Percentiles rank a stretch among this genome's conserved stretches.
Conservation (phyloP, 805 yeast genomes). For the Candida wancherniae region DNA sequence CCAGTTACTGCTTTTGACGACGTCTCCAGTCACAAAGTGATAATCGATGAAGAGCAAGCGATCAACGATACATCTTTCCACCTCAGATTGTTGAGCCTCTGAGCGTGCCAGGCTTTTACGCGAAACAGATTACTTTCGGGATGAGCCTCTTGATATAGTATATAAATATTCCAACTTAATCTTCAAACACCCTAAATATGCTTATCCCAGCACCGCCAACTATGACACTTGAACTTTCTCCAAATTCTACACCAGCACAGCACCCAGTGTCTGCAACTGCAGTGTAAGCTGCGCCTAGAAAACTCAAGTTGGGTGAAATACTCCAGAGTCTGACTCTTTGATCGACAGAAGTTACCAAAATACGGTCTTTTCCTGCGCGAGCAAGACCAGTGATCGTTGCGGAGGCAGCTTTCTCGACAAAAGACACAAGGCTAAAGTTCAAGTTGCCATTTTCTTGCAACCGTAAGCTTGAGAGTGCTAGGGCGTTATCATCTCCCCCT, state of each 20-base stretch:
- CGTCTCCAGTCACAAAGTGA: conserved; percentile 32
- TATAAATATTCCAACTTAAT: background rate
- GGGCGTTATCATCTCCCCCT: conserved; percentile 92
- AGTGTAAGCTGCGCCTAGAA: conserved; percentile 50
- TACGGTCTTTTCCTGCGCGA: conserved; percentile 19
- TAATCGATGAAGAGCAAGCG: conserved; percentile 82
- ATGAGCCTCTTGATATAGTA: background rate
- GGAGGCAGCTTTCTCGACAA: conserved; percentile 64
- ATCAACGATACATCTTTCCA: conserved; percentile 72
- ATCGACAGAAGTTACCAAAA: conserved; percentile 72
- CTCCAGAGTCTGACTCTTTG: conserved; percentile 72
- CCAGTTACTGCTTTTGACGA: conserved; percentile 49
- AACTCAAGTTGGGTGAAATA: conserved; percentile 20
- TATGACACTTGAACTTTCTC: no score
- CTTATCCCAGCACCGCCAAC: conserved; percentile 87
- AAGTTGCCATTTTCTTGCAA: background rate
- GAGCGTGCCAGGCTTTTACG: conserved; percentile 9
- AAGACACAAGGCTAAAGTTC: conserved; percentile 24
- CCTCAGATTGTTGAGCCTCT: conserved; percentile 71
- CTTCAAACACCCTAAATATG: conserved; percentile 19
- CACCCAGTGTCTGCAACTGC: conserved; percentile 92
- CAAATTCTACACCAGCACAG: no score
- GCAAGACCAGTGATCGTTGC: conserved; percentile 76
- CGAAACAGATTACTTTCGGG: background rate
- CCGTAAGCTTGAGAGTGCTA: conserved; percentile 26